Conservation (phyloP, 768 basidiomycete species). For the Tulasnella sp. region DNA sequence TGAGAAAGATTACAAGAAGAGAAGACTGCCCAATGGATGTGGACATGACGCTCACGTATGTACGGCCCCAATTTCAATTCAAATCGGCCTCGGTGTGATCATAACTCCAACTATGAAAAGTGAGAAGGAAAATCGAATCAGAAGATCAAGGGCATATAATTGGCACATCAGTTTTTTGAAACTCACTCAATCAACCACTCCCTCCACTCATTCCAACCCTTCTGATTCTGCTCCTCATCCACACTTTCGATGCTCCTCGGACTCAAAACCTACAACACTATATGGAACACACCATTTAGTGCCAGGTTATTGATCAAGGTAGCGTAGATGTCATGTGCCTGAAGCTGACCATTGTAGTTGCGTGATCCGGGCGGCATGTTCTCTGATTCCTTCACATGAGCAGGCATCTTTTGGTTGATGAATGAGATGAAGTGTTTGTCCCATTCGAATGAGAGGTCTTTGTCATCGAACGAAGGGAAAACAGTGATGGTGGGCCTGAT, state of each 20-base stretch:
- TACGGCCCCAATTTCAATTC: too few species aligned
- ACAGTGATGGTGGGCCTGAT: not conserved
- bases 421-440: constrained; percentile 10
- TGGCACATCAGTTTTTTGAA: not conserved
- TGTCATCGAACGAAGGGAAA: not conserved
- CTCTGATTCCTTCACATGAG: constrained; percentile 9
- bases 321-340: constrained; percentile 6
- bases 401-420: constrained; percentile 11
- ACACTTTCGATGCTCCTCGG: constrained; percentile 7
- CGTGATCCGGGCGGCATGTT: constrained; percentile 6
- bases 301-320: not conserved
- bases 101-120: too few species aligned
- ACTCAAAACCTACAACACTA: constrained; percentile 1
- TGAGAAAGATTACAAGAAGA: too few species aligned
- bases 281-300: constrained; percentile 12
- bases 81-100: too few species aligned
- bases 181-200: constrained; percentile 14
- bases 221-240: not conserved
- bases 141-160: not conserved
- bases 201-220: constrained; percentile 16
- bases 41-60: too few species aligned
- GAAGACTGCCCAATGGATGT: too few species aligned
- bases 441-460: constrained; percentile 5
- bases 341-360: constrained; percentile 13
- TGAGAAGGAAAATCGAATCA: too few species aligned